Percentiles rank a stretch among this genome's conserved stretches.
Evolutionary conservation across 192 early-diverging fungal genomes (phyloP).

Genomic region (Jimgerdemannia flammicorona): DNA sequence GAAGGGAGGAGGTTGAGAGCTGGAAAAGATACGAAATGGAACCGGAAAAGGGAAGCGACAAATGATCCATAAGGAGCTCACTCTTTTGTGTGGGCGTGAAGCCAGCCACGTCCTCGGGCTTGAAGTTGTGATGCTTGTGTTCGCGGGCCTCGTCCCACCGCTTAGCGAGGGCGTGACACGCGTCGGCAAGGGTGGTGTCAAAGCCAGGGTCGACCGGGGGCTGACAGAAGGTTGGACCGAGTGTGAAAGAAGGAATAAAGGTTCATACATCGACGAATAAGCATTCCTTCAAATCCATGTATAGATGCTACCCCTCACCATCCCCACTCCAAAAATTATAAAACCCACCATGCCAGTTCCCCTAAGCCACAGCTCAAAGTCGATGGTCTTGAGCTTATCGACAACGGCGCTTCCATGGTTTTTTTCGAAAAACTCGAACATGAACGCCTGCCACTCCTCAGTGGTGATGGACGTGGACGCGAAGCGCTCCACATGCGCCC

Average conservation of each 20-base stretch:
- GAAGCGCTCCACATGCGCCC: slow-evolving; percentile 77
- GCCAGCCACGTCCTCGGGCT: slow-evolving; percentile 51
- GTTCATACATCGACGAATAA: no score
- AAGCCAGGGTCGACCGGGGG: slow-evolving; percentile 83
- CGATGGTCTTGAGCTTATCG: slow-evolving; percentile 70
- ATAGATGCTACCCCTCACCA: no score
- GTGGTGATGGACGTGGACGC: slow-evolving; percentile 87
- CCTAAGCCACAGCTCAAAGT: slow-evolving; percentile 90
- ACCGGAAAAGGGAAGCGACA: no score
- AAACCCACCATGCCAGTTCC: slow-evolving; percentile 69
- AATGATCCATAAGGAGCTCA: slow-evolving; percentile 5
- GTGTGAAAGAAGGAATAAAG: no score
- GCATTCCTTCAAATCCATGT: no score
- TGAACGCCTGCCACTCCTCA: slow-evolving; percentile 78
- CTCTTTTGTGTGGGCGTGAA: slow-evolving; percentile 76
- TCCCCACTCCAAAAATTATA: not conserved
- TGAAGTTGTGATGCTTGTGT: slow-evolving; percentile 50
- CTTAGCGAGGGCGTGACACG: slow-evolving; percentile 73
- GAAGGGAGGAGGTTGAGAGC: not conserved
- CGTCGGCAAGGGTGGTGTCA: slow-evolving; percentile 80
- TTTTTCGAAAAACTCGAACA: slow-evolving; percentile 77
- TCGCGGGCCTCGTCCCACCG: slow-evolving; percentile 66
- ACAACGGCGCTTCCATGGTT: slow-evolving; percentile 61
- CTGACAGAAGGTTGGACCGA: slow-evolving; percentile 11
- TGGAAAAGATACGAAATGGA: no score